Conservation (phyloP, 805 yeast genomes). For the Ogataea minuta region DNA sequence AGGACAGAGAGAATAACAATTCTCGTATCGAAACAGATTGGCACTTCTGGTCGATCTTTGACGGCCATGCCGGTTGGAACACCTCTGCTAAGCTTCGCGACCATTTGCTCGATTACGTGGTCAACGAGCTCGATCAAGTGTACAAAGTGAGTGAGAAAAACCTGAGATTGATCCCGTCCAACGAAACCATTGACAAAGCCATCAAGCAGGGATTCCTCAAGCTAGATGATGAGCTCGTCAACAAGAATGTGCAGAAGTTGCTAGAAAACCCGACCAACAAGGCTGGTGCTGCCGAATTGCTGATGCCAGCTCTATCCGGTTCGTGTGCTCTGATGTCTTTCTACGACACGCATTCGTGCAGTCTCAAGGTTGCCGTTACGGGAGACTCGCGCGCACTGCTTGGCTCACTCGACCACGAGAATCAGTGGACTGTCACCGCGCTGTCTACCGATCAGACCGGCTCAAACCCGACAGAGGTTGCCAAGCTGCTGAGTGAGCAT, state of each 20-base stretch:
- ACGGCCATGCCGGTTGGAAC: constrained; percentile 97
- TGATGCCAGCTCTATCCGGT: constrained; percentile 93
- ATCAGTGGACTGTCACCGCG: constrained; percentile 80
- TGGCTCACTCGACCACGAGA: constrained; percentile 66
- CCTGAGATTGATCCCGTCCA: constrained; percentile 60
- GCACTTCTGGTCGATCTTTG: constrained; percentile 94
- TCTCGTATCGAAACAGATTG: constrained; percentile 58
- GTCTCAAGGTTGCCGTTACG: constrained; percentile 86
- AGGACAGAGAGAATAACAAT: constrained; percentile 52
- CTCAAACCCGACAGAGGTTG: constrained; percentile 82
- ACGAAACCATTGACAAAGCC: constrained; percentile 73
- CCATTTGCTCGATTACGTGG: constrained; percentile 71
- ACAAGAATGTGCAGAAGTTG: constrained; percentile 66
- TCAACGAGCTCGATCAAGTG: constrained; percentile 67
- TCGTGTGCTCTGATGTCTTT: constrained; percentile 88
- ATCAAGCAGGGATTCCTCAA: constrained; percentile 76
- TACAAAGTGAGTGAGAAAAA: constrained; percentile 54
- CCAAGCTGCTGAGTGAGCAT: constrained; percentile 79
- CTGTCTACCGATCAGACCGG: constrained; percentile 93
- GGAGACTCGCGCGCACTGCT: constrained; percentile 94
- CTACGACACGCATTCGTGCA: constrained; percentile 72
- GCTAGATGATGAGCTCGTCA: constrained; percentile 83
- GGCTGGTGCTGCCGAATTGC: constrained; percentile 65
- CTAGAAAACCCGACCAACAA: constrained; percentile 63
- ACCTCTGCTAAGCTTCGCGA: constrained; percentile 86